Conservation (phyloP, 2,329 filamentous ascomycete species). For the Arthrinium phaeospermum region DNA sequence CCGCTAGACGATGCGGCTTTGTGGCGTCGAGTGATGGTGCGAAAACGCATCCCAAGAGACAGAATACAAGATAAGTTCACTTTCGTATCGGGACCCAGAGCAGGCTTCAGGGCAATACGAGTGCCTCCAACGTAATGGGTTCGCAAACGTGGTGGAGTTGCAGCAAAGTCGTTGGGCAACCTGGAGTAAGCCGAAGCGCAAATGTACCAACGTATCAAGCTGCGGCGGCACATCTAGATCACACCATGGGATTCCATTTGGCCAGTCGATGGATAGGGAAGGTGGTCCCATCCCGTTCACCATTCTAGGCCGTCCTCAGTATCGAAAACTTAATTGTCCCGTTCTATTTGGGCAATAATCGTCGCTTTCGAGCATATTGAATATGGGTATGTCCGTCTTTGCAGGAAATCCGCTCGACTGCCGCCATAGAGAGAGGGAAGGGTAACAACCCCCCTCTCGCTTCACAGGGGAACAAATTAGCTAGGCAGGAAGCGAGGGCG, state of each 20-base stretch:
- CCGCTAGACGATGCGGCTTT: slow-evolving; percentile 7
- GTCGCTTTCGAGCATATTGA: background rate
- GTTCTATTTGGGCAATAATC: slow-evolving; percentile 4
- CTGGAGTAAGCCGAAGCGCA: background rate
- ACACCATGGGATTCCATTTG: background rate
- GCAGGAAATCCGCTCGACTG: background rate
- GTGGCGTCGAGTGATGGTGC: background rate
- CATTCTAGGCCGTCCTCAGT: slow-evolving; percentile 10
- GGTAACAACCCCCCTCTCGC: background rate
- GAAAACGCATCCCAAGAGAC: background rate
- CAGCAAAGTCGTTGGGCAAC: background rate
- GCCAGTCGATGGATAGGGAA: slow-evolving; percentile 1
- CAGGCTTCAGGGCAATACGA: background rate
- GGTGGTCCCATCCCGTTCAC: background rate
- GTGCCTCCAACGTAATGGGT: slow-evolving; percentile 11
- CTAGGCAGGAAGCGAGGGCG: background rate
- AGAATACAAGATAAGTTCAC: background rate
- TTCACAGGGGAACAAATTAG: background rate
- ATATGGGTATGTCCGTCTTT: slow-evolving; percentile 11
- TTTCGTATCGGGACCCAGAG: slow-evolving; percentile 6
- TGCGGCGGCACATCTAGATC: background rate
- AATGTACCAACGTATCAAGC: background rate
- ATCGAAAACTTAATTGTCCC: background rate
- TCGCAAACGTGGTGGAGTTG: background rate
- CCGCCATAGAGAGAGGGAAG: background rate